phyloP scores from a whole-genome alignment of 2,329 filamentous ascomycete genomes.

The Dichotomopilus funicola region DNA sequence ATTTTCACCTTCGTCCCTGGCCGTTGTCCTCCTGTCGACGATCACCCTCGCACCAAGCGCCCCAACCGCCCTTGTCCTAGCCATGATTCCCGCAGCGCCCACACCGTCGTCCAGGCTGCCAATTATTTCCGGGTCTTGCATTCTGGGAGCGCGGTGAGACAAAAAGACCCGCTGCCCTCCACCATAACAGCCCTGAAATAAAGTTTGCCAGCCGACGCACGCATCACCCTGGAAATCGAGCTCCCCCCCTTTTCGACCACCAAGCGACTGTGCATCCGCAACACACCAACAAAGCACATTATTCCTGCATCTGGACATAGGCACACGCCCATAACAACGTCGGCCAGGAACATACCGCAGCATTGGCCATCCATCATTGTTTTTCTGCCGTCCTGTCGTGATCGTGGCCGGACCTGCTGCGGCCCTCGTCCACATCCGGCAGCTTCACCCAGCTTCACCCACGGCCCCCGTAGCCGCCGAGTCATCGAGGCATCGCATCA shows the following conservation, averaged over 20 bases:
- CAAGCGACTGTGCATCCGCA: neutral
- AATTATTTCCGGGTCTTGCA: conserved; percentile 24
- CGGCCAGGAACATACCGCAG: too few species aligned
- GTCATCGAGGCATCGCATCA: too few species aligned
- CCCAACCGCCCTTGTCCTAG: conserved; percentile 18
- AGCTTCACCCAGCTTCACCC: too few species aligned
- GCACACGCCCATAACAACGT: neutral
- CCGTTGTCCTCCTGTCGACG: conserved; percentile 1
- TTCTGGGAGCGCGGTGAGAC: conserved; percentile 15
- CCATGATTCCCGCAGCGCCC: conserved; percentile 17
- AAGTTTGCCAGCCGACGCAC: conserved; percentile 9
- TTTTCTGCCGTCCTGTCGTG: too few species aligned
- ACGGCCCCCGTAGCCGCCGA: too few species aligned
- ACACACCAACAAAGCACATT: neutral
- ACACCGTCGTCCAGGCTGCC: conserved; percentile 18
- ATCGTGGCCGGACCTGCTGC: too few species aligned
- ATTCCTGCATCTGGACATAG: neutral
- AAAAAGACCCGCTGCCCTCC: conserved; percentile 11
- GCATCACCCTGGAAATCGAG: neutral
- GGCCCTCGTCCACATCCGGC: too few species aligned
- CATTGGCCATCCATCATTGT: too few species aligned
- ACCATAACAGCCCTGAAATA: conserved; percentile 8
- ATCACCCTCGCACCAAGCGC: conserved; percentile 7
- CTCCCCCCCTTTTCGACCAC: neutral
- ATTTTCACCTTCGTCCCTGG: conserved; percentile 12